Evolutionary conservation across 2,329 filamentous ascomycete genomes (phyloP).

Genomic region (Bipolaris cookei): DNA sequence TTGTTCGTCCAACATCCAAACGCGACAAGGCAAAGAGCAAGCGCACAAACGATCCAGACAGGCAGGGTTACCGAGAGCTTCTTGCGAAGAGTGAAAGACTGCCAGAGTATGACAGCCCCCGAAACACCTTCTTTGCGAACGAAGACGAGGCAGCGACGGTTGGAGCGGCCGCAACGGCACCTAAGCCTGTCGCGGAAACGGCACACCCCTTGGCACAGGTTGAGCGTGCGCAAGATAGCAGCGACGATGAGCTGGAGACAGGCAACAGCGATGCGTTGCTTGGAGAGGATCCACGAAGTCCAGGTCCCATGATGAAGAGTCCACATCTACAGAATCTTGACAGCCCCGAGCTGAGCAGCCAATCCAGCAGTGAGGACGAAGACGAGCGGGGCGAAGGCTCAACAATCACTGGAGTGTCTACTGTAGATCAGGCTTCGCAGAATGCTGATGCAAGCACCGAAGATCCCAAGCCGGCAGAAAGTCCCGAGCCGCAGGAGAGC

Average conservation of each 20-base stretch:
- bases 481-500: constrained; percentile 7
- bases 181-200: constrained; percentile 41
- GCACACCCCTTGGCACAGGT: constrained; percentile 41
- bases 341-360: constrained; percentile 47
- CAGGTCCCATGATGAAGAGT: constrained; percentile 50
- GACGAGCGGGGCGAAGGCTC: constrained; percentile 36
- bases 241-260: constrained; percentile 25
- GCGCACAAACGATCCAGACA: constrained; percentile 74
- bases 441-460: constrained; percentile 1
- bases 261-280: constrained; percentile 12
- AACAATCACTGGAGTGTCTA: constrained; percentile 10
- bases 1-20: constrained; percentile 86
- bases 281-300: constrained; percentile 38
- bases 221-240: constrained; percentile 29
- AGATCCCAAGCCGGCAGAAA: constrained; percentile 2
- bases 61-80: constrained; percentile 79
- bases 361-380: constrained; percentile 44
- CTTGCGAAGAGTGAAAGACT: constrained; percentile 69
- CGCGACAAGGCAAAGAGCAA: constrained; percentile 90
- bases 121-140: constrained; percentile 53
- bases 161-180: constrained; percentile 58
- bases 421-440: constrained; percentile 8
- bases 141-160: constrained; percentile 56
- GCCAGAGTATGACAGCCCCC: constrained; percentile 57
- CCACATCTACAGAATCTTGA: constrained; percentile 49